Evolutionary conservation across 306 rosid species (phyloP).

Genomic region (Styphnolobium japonicum): DNA sequence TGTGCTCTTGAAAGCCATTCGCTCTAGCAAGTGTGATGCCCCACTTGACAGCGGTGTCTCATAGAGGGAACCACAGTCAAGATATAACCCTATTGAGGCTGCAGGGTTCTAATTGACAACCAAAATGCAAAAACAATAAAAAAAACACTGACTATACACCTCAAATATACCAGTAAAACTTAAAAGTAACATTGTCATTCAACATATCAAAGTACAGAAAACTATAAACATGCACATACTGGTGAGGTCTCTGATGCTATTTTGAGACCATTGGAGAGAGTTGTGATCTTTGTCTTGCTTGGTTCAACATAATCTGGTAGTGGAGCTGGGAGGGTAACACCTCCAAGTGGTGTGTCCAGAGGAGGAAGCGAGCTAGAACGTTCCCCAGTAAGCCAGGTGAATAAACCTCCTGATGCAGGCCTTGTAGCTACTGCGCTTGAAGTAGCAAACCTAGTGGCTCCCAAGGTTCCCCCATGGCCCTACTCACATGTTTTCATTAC

Average conservation of each 20-base stretch:
- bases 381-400: slow-evolving; percentile 80
- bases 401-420: slow-evolving; percentile 54
- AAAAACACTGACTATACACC: slow-evolving; percentile 65
- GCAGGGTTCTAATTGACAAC: slow-evolving; percentile 71
- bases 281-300: slow-evolving; percentile 74
- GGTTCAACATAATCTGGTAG: slow-evolving; percentile 70
- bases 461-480: slow-evolving; percentile 59
- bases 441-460: slow-evolving; percentile 61
- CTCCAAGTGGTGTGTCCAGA: slow-evolving; percentile 57
- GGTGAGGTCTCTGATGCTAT: slow-evolving; percentile 76
- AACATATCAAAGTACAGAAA: neutral
- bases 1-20: slow-evolving; percentile 98
- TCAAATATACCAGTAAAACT: slow-evolving; percentile 60
- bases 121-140: no score
- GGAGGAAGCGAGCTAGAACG: slow-evolving; percentile 57
- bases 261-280: slow-evolving; percentile 76
- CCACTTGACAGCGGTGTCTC: slow-evolving; percentile 75
- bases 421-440: slow-evolving; percentile 58
- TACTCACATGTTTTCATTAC: slow-evolving; percentile 16
- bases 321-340: slow-evolving; percentile 61
- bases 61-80: slow-evolving; percentile 87
- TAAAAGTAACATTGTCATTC: neutral
- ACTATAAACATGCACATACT: slow-evolving; percentile 48
- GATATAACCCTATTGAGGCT: slow-evolving; percentile 84
- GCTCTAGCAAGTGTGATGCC: slow-evolving; percentile 87